Base-by-base conservation (phyloP, 108 stramenopile genomes). In the Pseudonitzschia multistriata region DNA sequence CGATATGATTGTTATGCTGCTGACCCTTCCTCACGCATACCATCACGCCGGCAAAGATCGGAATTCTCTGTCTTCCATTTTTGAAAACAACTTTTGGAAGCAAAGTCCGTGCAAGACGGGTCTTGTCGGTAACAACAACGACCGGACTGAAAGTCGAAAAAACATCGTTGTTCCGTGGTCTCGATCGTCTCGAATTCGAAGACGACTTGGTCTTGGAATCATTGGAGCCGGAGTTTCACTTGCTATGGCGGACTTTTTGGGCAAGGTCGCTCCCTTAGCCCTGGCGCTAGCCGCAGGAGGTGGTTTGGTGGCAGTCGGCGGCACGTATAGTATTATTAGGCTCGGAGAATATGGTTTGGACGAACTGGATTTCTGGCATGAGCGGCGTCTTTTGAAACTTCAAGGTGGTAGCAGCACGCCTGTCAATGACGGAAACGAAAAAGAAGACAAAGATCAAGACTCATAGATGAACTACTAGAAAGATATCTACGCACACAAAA, bases 231-330 rank as follows among this genome's bases (percentile, higher is more conserved):
- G 74, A 31, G 19, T 86, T 28, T 81, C 79, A 0, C 64, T 67
- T 1, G 39, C 77, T 0, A 29, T 71, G 30, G 81, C 74, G 15
- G 78, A 81, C 45, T 81, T 78, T 54, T 49, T 82, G 55, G 74
- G 73, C 33, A 83, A 83, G 60, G 79, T 80, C 3, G 85, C 85
- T 0, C 85, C 85, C 0, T 37, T 83, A 10, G 72, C 70, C 68
- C 49, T 86, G 65, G 78, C 85, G 3, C 77, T 86, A 7, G 77
- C 77, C 25, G 54, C 80, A 67, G 85, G 85, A 52, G 85, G 85
- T 14, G 74, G 72, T 3, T 72, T 79, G 29, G 71, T 86, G 52
- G 80, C 82, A 19, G 67, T 67, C 7, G 80, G 77, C 27, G 80
- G 79, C 0, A 86, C 82, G 0, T 71, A 55, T 15, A 78, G 67